A percentile compares a stretch with the other conserved stretches of the same genome.
phyloP scores from a whole-genome alignment of 768 basidiomycete genomes.

The button mushroom (Agaricus bisporus) region DNA sequence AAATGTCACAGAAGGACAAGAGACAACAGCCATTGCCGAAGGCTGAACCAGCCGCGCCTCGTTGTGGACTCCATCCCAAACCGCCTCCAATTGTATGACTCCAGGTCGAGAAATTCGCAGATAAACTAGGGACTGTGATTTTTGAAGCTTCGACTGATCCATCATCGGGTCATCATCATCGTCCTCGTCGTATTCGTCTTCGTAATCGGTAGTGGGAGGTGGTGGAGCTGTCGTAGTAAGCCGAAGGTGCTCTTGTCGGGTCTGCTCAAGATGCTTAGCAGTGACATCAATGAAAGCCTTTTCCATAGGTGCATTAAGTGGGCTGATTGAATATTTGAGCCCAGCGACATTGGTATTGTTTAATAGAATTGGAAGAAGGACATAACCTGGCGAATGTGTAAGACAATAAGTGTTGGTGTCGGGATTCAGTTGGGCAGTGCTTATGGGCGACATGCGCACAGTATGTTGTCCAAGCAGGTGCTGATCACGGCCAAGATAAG shows the following conservation, averaged over 20 bases:
- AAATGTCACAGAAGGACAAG: conserved; percentile 79
- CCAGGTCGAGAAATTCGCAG: conserved; percentile 72
- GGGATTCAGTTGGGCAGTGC: conserved; percentile 88
- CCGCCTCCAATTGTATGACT: conserved; percentile 64
- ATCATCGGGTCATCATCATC: conserved; percentile 28
- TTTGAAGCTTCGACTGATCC: conserved; percentile 41
- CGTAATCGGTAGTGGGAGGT: conserved; percentile 57
- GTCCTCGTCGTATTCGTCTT: conserved; percentile 70
- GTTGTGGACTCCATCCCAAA: conserved; percentile 62
- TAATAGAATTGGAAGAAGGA: conserved; percentile 78
- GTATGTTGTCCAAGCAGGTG: conserved; percentile 80
- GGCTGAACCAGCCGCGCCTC: conserved; percentile 64
- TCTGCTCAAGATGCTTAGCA: conserved; percentile 55
- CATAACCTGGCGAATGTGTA: conserved; percentile 39
- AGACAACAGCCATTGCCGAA: conserved; percentile 64
- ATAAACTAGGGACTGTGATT: conserved; percentile 68
- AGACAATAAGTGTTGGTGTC: conserved; percentile 70
- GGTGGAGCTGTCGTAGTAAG: conserved; percentile 27
- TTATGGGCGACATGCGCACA: conserved; percentile 88
- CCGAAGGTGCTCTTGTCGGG: conserved; percentile 47
- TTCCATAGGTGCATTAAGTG: conserved; percentile 44
- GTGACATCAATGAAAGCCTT: conserved; percentile 44
- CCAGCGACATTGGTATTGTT: conserved; percentile 81
- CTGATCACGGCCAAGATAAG: conserved; percentile 38
- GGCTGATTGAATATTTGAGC: conserved; percentile 68